These are phyloP conservation scores for Rhododendron vialii DNA, from an alignment of 148 eudicot genomes.

Conservation along the genomic window DNA sequence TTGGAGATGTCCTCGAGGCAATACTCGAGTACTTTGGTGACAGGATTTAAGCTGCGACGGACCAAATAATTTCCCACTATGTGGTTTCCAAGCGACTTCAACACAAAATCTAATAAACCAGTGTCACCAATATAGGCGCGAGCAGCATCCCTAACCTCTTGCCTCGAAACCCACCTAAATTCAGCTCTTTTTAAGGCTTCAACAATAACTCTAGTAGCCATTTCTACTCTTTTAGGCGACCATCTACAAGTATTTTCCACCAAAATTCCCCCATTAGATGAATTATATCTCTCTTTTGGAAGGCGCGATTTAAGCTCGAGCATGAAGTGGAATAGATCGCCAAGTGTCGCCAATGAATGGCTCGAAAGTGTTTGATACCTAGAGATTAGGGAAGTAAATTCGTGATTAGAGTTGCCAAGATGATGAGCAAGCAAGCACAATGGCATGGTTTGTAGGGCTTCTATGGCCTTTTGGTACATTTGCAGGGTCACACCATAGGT, in stretches of 20 bases:
- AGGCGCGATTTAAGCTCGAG: constrained; percentile 64
- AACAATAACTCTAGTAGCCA: constrained; percentile 93
- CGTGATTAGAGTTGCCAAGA: constrained; percentile 30
- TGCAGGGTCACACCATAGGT: constrained; percentile 68
- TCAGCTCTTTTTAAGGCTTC: constrained; percentile 72
- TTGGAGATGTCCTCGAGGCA: constrained; percentile 75
- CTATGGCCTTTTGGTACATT: constrained; percentile 72
- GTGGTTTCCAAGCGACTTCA: constrained; percentile 90
- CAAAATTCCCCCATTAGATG: constrained; percentile 46
- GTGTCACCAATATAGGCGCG: constrained; percentile 95
- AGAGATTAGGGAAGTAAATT: constrained; percentile 46
- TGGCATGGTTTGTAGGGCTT: constrained; percentile 70
- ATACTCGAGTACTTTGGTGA: constrained; percentile 87
- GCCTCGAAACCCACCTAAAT: constrained; percentile 83
- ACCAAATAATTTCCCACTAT: constrained; percentile 87
- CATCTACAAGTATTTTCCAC: constrained; percentile 75
- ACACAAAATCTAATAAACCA: constrained; percentile 85
- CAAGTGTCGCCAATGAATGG: constrained; percentile 61
- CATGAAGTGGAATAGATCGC: constrained; percentile 64
- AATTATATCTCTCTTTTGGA: constrained; percentile 46
- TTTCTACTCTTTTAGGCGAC: constrained; percentile 90
- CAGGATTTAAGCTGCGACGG: constrained; percentile 84
- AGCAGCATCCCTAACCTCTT: constrained; percentile 82
- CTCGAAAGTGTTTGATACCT: constrained; percentile 73
- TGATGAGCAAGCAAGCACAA: constrained; percentile 57